Evolutionary conservation across 2,329 filamentous ascomycete genomes (phyloP).

Genomic region (Calonectria crousiana): DNA sequence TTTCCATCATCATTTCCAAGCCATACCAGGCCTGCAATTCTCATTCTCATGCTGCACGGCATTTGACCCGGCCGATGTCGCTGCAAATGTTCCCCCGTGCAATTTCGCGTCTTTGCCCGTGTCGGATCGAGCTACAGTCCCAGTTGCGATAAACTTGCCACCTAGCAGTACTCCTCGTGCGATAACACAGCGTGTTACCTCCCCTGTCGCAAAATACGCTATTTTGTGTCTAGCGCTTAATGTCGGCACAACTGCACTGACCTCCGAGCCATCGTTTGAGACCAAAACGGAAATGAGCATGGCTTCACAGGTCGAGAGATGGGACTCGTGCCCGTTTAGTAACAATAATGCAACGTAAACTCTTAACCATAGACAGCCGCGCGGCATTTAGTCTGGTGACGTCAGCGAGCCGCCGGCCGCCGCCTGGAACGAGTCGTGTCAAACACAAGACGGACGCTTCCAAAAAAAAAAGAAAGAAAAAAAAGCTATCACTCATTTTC

Average conservation of each 20-base stretch:
- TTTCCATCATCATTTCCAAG: background rate
- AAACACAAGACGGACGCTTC: background rate
- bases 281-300: background rate
- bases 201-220: background rate
- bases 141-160: background rate
- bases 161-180: background rate
- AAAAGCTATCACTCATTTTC: background rate
- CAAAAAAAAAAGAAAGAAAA: background rate
- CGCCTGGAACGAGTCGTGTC: background rate
- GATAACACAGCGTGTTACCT: background rate
- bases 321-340: background rate
- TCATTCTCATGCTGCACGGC: background rate
- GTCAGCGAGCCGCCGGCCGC: background rate
- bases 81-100: background rate
- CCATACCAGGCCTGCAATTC: background rate
- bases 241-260: constrained; percentile 17
- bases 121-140: background rate
- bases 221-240: constrained; percentile 8
- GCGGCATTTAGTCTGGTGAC: background rate
- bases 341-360: background rate
- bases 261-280: background rate
- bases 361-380: background rate
- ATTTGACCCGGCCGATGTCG: constrained; percentile 10
- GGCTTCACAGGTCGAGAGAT: background rate
- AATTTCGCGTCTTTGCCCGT: background rate